A percentile compares a stretch with the other conserved stretches of the same genome.
Conservation (phyloP, 164 flowering plant species). For the Sedum album region DNA sequence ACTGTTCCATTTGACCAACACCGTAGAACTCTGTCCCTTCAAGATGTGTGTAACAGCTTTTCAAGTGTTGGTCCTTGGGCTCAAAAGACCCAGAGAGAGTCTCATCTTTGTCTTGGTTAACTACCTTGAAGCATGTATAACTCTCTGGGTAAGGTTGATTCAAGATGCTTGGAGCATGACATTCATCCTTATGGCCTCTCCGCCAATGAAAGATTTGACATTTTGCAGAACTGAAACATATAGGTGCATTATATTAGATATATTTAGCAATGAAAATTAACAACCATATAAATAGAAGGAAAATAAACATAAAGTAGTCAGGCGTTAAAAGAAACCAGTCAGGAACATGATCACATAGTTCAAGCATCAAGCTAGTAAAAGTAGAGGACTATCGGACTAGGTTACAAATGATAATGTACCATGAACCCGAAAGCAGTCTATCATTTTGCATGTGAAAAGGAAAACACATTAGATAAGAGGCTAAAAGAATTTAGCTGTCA, state of each 20-base stretch:
- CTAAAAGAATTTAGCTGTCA: no score
- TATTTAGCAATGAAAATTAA: neutral
- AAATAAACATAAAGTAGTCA: no score
- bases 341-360: neutral
- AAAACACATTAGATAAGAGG: no score
- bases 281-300: neutral
- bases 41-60: neutral
- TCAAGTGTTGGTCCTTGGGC: slow-evolving; percentile 14
- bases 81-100: slow-evolving; percentile 3
- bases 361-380: neutral
- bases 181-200: slow-evolving; percentile 19
- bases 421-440: neutral
- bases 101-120: slow-evolving; percentile 11
- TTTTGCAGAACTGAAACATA: slow-evolving; percentile 18
- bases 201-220: slow-evolving; percentile 24
- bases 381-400: no score
- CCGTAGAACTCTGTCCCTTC: slow-evolving; percentile 8
- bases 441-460: no score
- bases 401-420: no score
- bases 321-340: neutral
- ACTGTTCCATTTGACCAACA: neutral
- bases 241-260: neutral
- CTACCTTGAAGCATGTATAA: slow-evolving; percentile 9
- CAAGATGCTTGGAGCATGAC: slow-evolving; percentile 11
- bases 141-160: slow-evolving; percentile 6